A percentile compares a stretch with the other conserved stretches of the same genome.
These are phyloP conservation scores for Pleurotus eryngii DNA, from an alignment of 768 basidiomycete genomes.

Conservation along the genomic window DNA sequence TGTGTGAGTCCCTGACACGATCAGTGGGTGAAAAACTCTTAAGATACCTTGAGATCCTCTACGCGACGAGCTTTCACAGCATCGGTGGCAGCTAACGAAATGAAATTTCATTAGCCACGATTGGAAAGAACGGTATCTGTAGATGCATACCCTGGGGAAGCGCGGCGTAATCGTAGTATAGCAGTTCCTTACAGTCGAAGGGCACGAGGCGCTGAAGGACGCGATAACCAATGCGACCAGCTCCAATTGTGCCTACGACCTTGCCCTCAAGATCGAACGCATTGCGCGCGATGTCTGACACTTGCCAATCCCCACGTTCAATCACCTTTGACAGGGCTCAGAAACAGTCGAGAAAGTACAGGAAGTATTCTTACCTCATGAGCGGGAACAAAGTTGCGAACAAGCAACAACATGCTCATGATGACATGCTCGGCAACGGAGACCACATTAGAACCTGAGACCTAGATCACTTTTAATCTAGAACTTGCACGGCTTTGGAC, in stretches of 20 bases:
- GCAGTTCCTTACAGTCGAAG: conserved; percentile 86
- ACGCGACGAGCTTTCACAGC: conserved; percentile 71
- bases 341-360: background rate
- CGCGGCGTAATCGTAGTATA: conserved; percentile 85
- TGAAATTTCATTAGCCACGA: conserved; percentile 4
- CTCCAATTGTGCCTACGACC: conserved; percentile 88
- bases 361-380: conserved; percentile 56
- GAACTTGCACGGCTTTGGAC: background rate
- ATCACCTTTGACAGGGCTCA: conserved; percentile 52
- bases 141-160: conserved; percentile 50
- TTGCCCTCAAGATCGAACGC: conserved; percentile 90
- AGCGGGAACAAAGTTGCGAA: conserved; percentile 85
- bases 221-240: conserved; percentile 79
- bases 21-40: conserved; percentile 14
- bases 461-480: conserved; percentile 30
- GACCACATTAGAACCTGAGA: conserved; percentile 86
- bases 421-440: conserved; percentile 90
- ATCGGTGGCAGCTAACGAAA: conserved; percentile 53
- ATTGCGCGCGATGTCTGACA: conserved; percentile 76
- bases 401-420: conserved; percentile 87
- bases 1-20: background rate
- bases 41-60: conserved; percentile 65
- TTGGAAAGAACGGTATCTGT: background rate
- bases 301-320: conserved; percentile 82
- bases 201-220: conserved; percentile 76